These are phyloP conservation scores for Cryptosporidium canis DNA, from an alignment of 169 alveolate genomes.

Conservation along the genomic window DNA sequence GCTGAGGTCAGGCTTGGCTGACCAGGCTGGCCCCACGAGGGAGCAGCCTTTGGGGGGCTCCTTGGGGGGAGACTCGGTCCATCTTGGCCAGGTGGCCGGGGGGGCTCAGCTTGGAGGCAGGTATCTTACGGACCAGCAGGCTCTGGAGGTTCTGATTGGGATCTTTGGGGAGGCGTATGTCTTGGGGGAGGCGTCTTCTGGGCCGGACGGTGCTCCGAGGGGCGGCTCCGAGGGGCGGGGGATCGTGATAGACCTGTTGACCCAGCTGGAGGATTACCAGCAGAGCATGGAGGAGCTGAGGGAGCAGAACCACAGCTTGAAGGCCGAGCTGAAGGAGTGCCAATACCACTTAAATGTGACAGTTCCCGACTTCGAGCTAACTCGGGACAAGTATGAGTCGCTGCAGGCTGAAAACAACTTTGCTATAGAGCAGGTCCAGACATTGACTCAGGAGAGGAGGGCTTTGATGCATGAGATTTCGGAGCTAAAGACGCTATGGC, in stretches of 20 bases:
- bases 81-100: neutral
- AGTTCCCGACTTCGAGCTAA: constrained; percentile 50
- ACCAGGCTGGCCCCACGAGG: neutral
- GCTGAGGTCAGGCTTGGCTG: neutral
- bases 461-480: constrained; percentile 28
- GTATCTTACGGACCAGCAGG: constrained; percentile 22
- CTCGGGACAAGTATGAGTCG: constrained; percentile 29
- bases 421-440: constrained; percentile 46
- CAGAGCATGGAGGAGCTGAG: constrained; percentile 12
- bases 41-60: neutral
- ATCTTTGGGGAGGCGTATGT: constrained; percentile 55
- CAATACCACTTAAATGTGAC: constrained; percentile 47
- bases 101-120: neutral
- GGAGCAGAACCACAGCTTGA: neutral
- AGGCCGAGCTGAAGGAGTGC: constrained; percentile 35
- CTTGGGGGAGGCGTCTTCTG: neutral
- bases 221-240: neutral
- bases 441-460: constrained; percentile 53
- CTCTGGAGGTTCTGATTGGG: constrained; percentile 19
- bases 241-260: constrained; percentile 22
- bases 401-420: constrained; percentile 56
- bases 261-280: constrained; percentile 53
- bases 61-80: neutral
- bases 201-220: neutral
- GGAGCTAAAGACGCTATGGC: constrained; percentile 41